These are phyloP conservation scores for Garcia nutans DNA, from an alignment of 345 rosid genomes.

Conservation along the genomic window DNA sequence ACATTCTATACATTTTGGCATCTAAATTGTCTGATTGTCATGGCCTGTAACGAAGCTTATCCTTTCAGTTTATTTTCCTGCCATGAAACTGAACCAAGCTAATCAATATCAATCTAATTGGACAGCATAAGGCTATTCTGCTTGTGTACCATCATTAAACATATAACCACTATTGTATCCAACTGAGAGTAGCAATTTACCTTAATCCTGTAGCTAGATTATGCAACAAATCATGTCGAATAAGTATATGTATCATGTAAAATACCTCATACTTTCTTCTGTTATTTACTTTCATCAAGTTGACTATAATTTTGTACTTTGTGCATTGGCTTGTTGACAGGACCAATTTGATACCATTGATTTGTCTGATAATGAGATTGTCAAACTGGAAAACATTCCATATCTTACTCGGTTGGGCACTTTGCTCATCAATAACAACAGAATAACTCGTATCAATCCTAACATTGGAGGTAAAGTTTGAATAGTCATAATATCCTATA, in stretches of 20 bases:
- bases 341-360: slow-evolving; percentile 98
- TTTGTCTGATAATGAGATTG: slow-evolving; percentile 97
- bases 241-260: not conserved
- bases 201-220: not conserved
- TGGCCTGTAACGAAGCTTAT: not conserved
- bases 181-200: not conserved
- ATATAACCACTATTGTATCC: not conserved
- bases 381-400: slow-evolving; percentile 93
- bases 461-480: slow-evolving; percentile 68
- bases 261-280: not conserved
- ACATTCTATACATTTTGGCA: not conserved
- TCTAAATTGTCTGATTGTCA: not conserved
- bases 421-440: slow-evolving; percentile 80
- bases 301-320: not conserved
- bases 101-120: not conserved
- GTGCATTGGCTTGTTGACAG: slow-evolving; percentile 39
- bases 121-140: not conserved
- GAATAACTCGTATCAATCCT: slow-evolving; percentile 90
- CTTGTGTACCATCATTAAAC: not conserved
- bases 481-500: not conserved
- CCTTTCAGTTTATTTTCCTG: not conserved
- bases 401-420: slow-evolving; percentile 87
- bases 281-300: not conserved
- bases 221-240: not conserved
- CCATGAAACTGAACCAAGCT: not conserved